Percentiles rank a stretch among this genome's conserved stretches.
Conservation (phyloP, 2,329 filamentous ascomycete species). For the Pseudogymnoascus destructans region DNA sequence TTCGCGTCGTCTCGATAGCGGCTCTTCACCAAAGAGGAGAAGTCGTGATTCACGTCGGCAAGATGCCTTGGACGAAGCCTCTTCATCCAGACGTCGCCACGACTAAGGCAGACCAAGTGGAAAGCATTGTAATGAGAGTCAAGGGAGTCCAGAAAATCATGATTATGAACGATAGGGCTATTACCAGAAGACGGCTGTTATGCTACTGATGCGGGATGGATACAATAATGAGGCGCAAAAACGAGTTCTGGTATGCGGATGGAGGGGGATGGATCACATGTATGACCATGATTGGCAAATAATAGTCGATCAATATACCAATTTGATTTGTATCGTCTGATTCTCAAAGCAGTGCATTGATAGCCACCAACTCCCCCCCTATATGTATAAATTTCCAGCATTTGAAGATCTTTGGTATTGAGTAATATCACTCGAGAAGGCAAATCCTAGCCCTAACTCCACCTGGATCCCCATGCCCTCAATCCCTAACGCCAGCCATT, state of each 20-base stretch:
- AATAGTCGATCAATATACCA: constrained; percentile 2
- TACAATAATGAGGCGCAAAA: neutral
- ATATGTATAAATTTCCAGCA: neutral
- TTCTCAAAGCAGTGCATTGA: neutral
- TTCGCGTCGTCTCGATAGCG: neutral
- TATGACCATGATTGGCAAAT: constrained; percentile 1
- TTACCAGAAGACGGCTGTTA: neutral
- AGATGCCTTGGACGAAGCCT: neutral
- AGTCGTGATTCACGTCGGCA: neutral
- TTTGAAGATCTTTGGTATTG: neutral
- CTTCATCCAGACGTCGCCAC: neutral
- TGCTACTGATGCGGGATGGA: neutral
- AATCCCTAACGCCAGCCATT: neutral
- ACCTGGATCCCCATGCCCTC: neutral
- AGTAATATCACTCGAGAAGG: neutral
- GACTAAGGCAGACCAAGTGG: neutral
- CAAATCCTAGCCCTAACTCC: neutral
- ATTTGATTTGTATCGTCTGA: neutral
- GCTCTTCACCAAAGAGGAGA: neutral
- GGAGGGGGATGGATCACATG: neutral
- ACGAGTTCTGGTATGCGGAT: neutral
- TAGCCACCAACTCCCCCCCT: neutral
- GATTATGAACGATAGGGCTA: neutral
- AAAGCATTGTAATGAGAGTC: neutral
- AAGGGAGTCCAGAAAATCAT: neutral